Evolutionary conservation across 495 filamentous ascomycete species (phyloP), one percentile per base, ranked within the genome.

Genomic region (Geoglossum glabrum): DNA sequence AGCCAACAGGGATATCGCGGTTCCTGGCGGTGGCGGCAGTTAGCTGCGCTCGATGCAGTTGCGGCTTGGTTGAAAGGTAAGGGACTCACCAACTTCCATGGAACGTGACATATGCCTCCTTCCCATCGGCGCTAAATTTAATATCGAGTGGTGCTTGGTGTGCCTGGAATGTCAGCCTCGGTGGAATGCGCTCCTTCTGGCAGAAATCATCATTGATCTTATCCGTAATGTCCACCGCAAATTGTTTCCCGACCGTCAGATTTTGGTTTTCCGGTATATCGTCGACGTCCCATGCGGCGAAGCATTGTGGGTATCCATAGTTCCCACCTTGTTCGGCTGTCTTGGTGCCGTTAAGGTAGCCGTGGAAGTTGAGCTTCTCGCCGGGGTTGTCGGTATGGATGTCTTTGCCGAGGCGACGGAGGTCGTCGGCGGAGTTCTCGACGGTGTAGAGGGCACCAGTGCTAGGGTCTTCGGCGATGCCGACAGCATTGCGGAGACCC

Each of bases 341-440:
- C 19, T 61, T 19, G 0, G 77, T 71, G 0, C 65, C 66, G 57
- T 78, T 73, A 3, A 86, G 70, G 45, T 73, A 73, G 0, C 84
- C 85, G 15, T 82, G 79, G 67, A 73, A 85, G 64, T 87, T 89
- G 57, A 87, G 66, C 61, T 87, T 82, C 64, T 87, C 85, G 13
- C 79, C 82, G 0, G 85, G 85, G 61, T 87, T 87, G 40, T 86
- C 73, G 43, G 76, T 63, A 62, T 86, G 82, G 36, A 86, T 76
- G 60, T 86, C 81, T 21, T 67, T 59, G 0, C 73, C 74, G 60
- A 74, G 62, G 11, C 84, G 73, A 9, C 56, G 61, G n/a, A 86
- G 70, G 7, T 83, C 55, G 63, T 88, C 84, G 3, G 76, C 81
- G 30, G 76, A 80, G 63, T 88, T 89, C 65, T 89, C 85, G 19